phyloP scores from a whole-genome alignment of 345 rosid genomes.

The Salix koriyanagi region DNA sequence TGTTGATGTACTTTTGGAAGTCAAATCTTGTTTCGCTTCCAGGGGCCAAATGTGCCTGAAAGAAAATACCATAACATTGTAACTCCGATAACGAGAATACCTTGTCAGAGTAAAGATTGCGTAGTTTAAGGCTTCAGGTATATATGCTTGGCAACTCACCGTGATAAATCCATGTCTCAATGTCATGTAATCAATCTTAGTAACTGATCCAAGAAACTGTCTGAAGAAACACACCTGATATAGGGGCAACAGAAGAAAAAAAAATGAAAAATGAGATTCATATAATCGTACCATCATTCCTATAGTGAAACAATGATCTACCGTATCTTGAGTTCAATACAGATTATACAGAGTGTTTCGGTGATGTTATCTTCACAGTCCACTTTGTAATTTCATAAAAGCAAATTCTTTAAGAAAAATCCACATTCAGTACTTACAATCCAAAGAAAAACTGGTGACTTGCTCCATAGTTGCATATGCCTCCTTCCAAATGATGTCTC shows the following conservation, averaged over 20 bases:
- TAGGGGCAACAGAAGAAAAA: neutral
- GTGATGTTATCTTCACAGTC: neutral
- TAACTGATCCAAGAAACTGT: conserved; percentile 83
- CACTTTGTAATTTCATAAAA: neutral
- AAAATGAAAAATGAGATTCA: neutral
- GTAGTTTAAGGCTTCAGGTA: neutral
- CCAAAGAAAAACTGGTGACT: conserved; percentile 52
- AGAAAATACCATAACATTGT: neutral
- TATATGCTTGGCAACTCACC: conserved; percentile 30
- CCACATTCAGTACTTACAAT: conserved; percentile 38
- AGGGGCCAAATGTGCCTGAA: conserved; percentile 89
- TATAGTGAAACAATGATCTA: neutral
- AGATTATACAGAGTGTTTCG: neutral
- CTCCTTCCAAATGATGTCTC: conserved; percentile 95
- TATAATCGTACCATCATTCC: neutral
- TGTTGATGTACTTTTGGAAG: conserved; percentile 73
- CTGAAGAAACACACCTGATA: conserved; percentile 85
- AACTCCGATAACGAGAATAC: neutral
- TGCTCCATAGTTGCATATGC: conserved; percentile 70
- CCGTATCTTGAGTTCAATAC: neutral
- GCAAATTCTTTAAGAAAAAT: neutral
- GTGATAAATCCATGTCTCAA: conserved; percentile 85
- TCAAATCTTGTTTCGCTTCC: conserved; percentile 63
- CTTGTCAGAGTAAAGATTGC: neutral
- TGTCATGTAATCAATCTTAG: conserved; percentile 78